Evolutionary conservation across 371 early-diverging fungal genomes (phyloP), one percentile per base, ranked within the genome.

Genomic region (Mortierella sp.): DNA sequence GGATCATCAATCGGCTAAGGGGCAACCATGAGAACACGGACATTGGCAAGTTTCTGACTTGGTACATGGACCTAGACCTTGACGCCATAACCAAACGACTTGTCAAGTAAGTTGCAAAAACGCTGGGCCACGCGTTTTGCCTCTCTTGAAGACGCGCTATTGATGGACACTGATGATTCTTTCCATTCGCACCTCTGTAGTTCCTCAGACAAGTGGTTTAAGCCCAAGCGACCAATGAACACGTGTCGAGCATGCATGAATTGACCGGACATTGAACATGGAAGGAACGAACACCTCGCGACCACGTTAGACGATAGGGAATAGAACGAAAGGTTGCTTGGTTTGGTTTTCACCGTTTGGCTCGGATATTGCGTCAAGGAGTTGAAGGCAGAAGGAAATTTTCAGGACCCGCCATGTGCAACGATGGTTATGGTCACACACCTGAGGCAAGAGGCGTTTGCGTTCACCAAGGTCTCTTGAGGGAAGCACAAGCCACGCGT

Each of bases 1-100:
- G 45, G 10, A 40, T 54, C 25, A 24, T 61, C 45, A 57, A 60
- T 5, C 21, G 34, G 17, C 61, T 94, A 51, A 78, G 69, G n/a
- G 94, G 94, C 8, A 90, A 85, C 71, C 85, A 87, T 67, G 94
- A 94, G 59, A 98, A 98, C 80, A 96, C 91, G 0, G 90, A 94
- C 24, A 89, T 98, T 58, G 96, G 97, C 25, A 64, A 83, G 10
- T 93, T 93, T 60, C 89, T 98, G 40, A 77, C 71, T 5, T 57
- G 81, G 1, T 84, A 80, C 53, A 79, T 97, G 62, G 81, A 80
- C 19, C 79, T 97, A 9, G 83, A 94, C 63, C 71, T 95, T 14
- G 63, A 68, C 2, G 65, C 71, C 9, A 79, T 92, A 22, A 95
- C 98, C 4, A 53, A 67, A 17, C 66, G 73, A 56, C 80, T 92